Evolutionary conservation across 768 basidiomycete genomes (phyloP).

Genomic region (Boletales sp.): DNA sequence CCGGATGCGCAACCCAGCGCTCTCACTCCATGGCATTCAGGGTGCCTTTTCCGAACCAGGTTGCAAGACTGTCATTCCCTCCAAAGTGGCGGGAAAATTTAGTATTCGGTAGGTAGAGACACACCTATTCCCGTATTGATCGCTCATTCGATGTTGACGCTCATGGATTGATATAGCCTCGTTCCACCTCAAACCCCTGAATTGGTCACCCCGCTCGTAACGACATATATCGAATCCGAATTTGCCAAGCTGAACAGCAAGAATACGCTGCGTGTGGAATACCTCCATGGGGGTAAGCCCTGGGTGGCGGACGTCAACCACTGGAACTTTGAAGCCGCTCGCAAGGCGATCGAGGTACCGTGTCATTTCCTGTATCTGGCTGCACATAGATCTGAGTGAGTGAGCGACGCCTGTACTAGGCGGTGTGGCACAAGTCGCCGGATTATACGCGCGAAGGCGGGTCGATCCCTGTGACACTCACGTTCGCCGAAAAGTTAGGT

Average conservation of each 20-base stretch:
- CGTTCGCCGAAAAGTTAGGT: constrained; percentile 83
- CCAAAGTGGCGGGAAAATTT: constrained; percentile 87
- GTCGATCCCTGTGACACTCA: constrained; percentile 90
- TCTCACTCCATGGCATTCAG: constrained; percentile 94
- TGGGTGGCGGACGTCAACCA: constrained; percentile 86
- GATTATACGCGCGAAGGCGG: constrained; percentile 92
- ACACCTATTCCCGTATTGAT: not conserved
- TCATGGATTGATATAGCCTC: constrained; percentile 36
- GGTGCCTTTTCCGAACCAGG: constrained; percentile 86
- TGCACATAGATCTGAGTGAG: too few relatives aligned
- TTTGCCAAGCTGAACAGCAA: constrained; percentile 85
- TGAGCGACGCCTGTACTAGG: constrained; percentile 5
- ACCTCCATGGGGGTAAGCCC: constrained; percentile 79
- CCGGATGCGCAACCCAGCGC: constrained; percentile 84
- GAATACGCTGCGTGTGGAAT: constrained; percentile 72
- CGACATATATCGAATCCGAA: constrained; percentile 65
- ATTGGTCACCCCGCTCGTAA: constrained; percentile 65
- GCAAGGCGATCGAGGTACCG: constrained; percentile 71
- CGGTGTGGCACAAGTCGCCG: constrained; percentile 68
- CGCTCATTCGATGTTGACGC: not conserved
- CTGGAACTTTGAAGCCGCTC: constrained; percentile 92
- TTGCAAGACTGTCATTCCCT: constrained; percentile 92
- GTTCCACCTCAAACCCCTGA: constrained; percentile 89
- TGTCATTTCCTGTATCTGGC: too few relatives aligned
- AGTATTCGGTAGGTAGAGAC: constrained; percentile 70